phyloP scores from a whole-genome alignment of 495 filamentous ascomycete genomes.

The Podospora appendiculata region DNA sequence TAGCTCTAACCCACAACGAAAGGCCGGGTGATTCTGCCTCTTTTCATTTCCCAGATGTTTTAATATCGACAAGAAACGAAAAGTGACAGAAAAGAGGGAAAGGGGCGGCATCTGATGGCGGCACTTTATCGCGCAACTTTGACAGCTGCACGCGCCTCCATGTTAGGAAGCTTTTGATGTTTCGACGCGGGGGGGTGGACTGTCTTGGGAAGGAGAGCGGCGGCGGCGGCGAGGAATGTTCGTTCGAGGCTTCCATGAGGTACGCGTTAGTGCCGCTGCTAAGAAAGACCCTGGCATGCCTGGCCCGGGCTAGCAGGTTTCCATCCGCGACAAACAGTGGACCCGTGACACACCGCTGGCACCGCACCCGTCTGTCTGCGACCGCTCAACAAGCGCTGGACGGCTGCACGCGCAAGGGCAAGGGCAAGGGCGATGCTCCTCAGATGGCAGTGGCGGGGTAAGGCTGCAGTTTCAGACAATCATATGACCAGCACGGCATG shows the following conservation, averaged over 20 bases:
- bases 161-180: not conserved
- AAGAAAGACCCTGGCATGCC: not conserved
- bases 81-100: not conserved
- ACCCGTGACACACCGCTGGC: not conserved
- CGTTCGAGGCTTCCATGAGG: not conserved
- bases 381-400: not conserved
- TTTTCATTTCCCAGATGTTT: constrained; percentile 6
- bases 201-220: not conserved
- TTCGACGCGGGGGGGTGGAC: not conserved
- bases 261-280: too few species aligned
- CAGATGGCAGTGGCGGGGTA: not conserved
- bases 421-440: not conserved
- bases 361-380: not conserved
- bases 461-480: constrained; percentile 12
- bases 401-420: not conserved
- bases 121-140: not conserved
- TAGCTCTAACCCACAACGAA: not conserved
- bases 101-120: too few species aligned
- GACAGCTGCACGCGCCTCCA: not conserved
- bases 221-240: not conserved
- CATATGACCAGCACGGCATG: constrained; percentile 8
- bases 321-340: not conserved
- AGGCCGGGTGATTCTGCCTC: constrained; percentile 7
- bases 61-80: not conserved
- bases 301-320: not conserved